Evolutionary conservation across 2,329 filamentous ascomycete species (phyloP).

Genomic region (Hypoxylon rubiginosum): DNA sequence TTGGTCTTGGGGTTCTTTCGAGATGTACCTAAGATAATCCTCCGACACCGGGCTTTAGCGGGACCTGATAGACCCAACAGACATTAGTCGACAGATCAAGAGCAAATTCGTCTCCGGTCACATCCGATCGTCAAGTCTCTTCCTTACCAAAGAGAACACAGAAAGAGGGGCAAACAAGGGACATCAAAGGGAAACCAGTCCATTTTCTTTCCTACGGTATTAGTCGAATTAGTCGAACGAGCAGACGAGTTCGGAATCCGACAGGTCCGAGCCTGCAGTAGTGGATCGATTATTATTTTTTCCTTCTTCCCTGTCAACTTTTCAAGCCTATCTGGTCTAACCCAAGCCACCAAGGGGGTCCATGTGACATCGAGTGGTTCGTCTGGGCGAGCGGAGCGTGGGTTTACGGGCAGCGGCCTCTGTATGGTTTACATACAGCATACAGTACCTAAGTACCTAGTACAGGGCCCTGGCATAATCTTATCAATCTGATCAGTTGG

Average conservation of each 20-base stretch:
- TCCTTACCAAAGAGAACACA: slow-evolving; percentile 1
- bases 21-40: background rate
- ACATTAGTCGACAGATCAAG: background rate
- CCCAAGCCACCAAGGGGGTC: slow-evolving; percentile 15
- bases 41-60: slow-evolving; percentile 31
- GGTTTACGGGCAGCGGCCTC: background rate
- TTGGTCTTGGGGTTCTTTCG: too few relatives aligned
- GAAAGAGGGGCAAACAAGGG: slow-evolving; percentile 14
- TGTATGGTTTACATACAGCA: background rate
- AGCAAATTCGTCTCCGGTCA: slow-evolving; percentile 31
- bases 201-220: background rate
- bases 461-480: slow-evolving; percentile 51
- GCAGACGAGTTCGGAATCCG: slow-evolving; percentile 42
- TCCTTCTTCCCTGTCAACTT: slow-evolving; percentile 9
- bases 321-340: slow-evolving; percentile 23
- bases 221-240: slow-evolving; percentile 24
- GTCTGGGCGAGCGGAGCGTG: slow-evolving; percentile 22
- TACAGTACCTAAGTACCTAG: too few relatives aligned
- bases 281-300: slow-evolving; percentile 34
- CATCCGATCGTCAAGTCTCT: slow-evolving; percentile 25
- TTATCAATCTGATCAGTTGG: slow-evolving; percentile 57
- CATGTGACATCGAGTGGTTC: slow-evolving; percentile 31
- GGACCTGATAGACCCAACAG: background rate
- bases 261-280: slow-evolving; percentile 39
- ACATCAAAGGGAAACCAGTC: background rate